These are phyloP conservation scores for Cercospora sp. DNA, from an alignment of 2,329 filamentous ascomycete species.

Conservation along the genomic window DNA sequence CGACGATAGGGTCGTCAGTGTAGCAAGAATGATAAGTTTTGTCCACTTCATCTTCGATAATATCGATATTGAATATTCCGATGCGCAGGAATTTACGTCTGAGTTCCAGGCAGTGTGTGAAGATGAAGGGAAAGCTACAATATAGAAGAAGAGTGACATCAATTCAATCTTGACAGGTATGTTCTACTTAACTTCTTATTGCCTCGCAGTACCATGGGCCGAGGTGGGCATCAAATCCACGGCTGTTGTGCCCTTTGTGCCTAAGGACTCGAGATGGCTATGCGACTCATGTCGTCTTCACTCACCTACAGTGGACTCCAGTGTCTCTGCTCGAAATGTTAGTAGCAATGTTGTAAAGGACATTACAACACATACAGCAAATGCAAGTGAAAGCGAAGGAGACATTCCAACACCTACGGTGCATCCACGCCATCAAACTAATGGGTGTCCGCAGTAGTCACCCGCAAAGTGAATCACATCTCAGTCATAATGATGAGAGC, in stretches of 20 bases:
- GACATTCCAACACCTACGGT: neutral
- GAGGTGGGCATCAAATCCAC: neutral
- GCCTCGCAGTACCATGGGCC: too few species aligned
- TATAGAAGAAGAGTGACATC: too few species aligned
- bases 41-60: neutral
- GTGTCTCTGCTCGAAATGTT: neutral
- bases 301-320: neutral
- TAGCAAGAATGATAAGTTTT: neutral
- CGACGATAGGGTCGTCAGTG: neutral
- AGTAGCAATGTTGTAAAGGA: neutral
- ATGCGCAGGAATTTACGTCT: neutral
- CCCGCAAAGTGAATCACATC: neutral
- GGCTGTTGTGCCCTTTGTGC: neutral
- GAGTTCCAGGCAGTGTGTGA: neutral
- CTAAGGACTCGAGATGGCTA: neutral
- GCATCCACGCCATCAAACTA: neutral
- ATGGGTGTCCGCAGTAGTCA: conserved; percentile 12
- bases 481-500: conserved; percentile 3
- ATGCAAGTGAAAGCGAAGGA: neutral
- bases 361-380: neutral
- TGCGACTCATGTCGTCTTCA: neutral
- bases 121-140: too few species aligned
- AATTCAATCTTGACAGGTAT: neutral
- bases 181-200: too few species aligned
- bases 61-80: neutral